Percentiles rank a stretch among this genome's conserved stretches.
Conservation (phyloP, 495 filamentous ascomycete species). For the Annulohypoxylon moriforme region DNA sequence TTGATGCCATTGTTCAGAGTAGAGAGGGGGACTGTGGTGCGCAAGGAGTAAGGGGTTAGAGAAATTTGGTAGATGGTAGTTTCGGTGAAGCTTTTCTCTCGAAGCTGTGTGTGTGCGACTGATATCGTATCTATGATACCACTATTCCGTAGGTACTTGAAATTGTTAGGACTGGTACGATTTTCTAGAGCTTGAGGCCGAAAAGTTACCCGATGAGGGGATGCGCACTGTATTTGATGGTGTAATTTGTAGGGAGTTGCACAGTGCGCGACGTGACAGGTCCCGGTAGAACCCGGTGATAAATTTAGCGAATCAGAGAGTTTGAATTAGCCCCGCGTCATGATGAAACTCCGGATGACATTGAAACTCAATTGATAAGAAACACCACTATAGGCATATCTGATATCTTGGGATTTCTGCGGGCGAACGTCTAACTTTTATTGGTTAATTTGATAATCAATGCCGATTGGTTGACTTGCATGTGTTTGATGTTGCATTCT, state of each 20-base stretch:
- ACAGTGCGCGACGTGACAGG: constrained; percentile 16
- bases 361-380: constrained; percentile 38
- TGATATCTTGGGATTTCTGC: constrained; percentile 5
- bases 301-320: constrained; percentile 19
- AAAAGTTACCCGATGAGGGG: constrained; percentile 33
- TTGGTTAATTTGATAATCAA: neutral
- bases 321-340: constrained; percentile 36
- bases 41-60: neutral
- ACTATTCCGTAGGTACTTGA: constrained; percentile 12
- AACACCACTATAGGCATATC: constrained; percentile 31
- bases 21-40: neutral
- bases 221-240: constrained; percentile 24
- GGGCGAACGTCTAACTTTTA: constrained; percentile 5
- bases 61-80: constrained; percentile 7
- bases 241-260: neutral
- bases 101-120: constrained; percentile 19
- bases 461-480: constrained; percentile 9
- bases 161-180: constrained; percentile 43
- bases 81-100: constrained; percentile 32
- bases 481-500: neutral
- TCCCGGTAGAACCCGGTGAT: constrained; percentile 18
- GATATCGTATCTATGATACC: constrained; percentile 40
- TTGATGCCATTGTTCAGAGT: constrained; percentile 58
- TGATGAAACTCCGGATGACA: constrained; percentile 33
- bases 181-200: constrained; percentile 34